phyloP scores from a whole-genome alignment of 2,329 filamentous ascomycete species.

The Endoconidiophora polonica region DNA sequence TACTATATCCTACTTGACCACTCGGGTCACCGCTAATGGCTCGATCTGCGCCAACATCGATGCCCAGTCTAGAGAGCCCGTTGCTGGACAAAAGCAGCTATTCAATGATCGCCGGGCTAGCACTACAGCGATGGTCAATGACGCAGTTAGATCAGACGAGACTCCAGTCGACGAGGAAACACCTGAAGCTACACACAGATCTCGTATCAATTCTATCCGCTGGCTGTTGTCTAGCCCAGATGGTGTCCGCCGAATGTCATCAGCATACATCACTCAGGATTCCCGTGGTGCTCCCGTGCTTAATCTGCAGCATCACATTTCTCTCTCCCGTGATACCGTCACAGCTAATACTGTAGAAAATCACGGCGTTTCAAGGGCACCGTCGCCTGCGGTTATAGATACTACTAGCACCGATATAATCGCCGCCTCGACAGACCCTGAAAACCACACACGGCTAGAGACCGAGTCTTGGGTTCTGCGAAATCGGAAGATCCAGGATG shows the following conservation, averaged over 20 bases:
- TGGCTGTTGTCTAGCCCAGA: slow-evolving; percentile 3
- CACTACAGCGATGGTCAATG: not conserved
- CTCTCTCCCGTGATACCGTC: not conserved
- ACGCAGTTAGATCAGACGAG: not conserved
- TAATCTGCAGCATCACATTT: slow-evolving; percentile 1
- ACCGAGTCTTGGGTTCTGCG: no score
- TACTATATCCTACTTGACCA: slow-evolving; percentile 1
- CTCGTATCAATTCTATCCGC: slow-evolving; percentile 5
- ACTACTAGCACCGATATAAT: no score
- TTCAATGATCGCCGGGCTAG: no score
- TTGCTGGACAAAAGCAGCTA: not conserved
- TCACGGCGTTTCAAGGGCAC: no score
- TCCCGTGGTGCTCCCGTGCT: not conserved
- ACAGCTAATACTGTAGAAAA: no score
- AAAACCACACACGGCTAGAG: no score
- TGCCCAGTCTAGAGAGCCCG: not conserved
- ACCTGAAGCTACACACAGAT: not conserved
- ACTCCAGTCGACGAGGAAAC: not conserved
- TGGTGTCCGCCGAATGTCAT: slow-evolving; percentile 1
- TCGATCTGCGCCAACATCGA: not conserved
- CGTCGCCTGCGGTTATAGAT: no score
- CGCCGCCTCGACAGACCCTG: no score
- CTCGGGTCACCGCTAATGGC: not conserved
- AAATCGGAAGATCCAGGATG: no score
- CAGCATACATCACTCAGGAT: slow-evolving; percentile 5